Conservation (phyloP, 2,329 filamentous ascomycete genomes). For the Penicillium digitatum region DNA sequence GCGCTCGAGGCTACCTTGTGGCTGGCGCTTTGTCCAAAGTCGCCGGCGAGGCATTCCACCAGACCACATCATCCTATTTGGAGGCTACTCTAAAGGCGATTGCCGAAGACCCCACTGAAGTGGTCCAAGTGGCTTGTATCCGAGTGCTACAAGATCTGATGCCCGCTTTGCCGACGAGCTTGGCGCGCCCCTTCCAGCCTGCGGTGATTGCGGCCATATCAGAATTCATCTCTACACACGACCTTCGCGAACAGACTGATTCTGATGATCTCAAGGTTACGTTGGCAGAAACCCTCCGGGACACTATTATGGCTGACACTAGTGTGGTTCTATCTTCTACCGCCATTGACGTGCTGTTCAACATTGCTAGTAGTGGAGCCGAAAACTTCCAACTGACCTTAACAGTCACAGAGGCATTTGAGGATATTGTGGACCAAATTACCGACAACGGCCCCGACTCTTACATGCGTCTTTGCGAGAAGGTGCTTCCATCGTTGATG, state of each 20-base stretch:
- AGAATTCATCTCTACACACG: conserved; percentile 73
- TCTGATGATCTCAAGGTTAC: conserved; percentile 90
- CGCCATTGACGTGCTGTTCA: conserved; percentile 76
- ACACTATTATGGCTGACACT: conserved; percentile 76
- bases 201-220: conserved; percentile 59
- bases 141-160: conserved; percentile 73
- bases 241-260: conserved; percentile 77
- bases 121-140: conserved; percentile 88
- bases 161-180: conserved; percentile 49
- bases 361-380: conserved; percentile 81
- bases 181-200: conserved; percentile 57
- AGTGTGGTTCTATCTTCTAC: conserved; percentile 68
- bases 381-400: conserved; percentile 87
- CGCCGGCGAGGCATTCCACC: conserved; percentile 53
- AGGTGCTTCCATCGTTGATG: conserved; percentile 81
- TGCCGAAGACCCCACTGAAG: conserved; percentile 70
- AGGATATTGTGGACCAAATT: conserved; percentile 72
- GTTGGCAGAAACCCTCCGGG: conserved; percentile 77
- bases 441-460: conserved; percentile 61
- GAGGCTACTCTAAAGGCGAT: conserved; percentile 70
- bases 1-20: conserved; percentile 81
- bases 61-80: conserved; percentile 37
- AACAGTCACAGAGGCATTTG: conserved; percentile 84
- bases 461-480: conserved; percentile 75
- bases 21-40: conserved; percentile 74